Conservation (phyloP, 352 stramenopile genomes). For the Peronospora belbahrii region DNA sequence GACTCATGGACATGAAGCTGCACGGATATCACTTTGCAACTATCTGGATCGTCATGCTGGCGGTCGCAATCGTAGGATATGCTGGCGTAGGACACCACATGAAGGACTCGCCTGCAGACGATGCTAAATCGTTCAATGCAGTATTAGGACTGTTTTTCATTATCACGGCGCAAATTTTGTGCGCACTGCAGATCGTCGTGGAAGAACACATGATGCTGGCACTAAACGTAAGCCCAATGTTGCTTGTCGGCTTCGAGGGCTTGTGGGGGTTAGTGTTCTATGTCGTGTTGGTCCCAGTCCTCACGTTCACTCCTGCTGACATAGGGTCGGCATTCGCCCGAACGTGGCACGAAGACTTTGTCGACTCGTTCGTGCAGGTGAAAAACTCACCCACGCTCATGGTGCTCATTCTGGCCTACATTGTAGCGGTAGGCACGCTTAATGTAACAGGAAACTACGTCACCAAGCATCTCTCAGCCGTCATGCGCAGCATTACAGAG, state of each 20-base stretch:
- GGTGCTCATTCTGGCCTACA: conserved; percentile 48
- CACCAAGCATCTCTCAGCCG: conserved; percentile 76
- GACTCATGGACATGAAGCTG: conserved; percentile 75
- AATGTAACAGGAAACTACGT: conserved; percentile 83
- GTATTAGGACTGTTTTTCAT: conserved; percentile 72
- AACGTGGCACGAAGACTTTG: conserved; percentile 80
- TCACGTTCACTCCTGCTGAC: conserved; percentile 44
- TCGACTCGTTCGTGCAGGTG: conserved; percentile 72
- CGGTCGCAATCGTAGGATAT: conserved; percentile 63
- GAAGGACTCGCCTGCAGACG: conserved; percentile 7
- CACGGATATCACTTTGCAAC: conserved; percentile 82
- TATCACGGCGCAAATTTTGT: conserved; percentile 71
- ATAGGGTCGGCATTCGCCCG: conserved; percentile 44
- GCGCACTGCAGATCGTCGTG: conserved; percentile 84
- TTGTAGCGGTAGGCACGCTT: conserved; percentile 66
- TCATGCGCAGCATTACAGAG: conserved; percentile 79
- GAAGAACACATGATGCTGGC: conserved; percentile 85
- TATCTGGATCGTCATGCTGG: conserved; percentile 68
- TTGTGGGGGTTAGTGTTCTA: conserved; percentile 85
- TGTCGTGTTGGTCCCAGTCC: conserved; percentile 52
- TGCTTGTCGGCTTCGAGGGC: conserved; percentile 82
- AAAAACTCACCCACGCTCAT: conserved; percentile 56
- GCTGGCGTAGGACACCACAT: conserved; percentile 40
- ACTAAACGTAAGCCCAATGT: conserved; percentile 79
- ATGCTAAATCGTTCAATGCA: conserved; percentile 32